Percentiles rank a stretch among this genome's conserved stretches.
Evolutionary conservation across 108 stramenopile species (phyloP).

Genomic region (Seminavis robusta): DNA sequence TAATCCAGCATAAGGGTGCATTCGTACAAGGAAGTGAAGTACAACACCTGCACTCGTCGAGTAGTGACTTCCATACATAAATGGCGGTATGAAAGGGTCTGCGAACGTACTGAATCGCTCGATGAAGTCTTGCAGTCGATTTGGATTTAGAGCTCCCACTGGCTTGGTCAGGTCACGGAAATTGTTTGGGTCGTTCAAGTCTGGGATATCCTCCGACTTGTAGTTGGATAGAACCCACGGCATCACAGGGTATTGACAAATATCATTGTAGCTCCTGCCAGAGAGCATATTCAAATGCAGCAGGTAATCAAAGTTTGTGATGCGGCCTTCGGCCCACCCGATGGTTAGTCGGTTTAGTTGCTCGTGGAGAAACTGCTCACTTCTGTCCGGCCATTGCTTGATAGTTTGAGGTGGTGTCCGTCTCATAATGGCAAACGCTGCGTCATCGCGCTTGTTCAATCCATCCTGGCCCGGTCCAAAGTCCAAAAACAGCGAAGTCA

Average conservation of each 20-base stretch:
- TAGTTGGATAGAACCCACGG: constrained; percentile 98
- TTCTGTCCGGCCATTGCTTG: constrained; percentile 89
- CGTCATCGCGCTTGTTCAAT: constrained; percentile 73
- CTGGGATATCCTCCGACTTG: constrained; percentile 78
- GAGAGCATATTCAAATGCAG: constrained; percentile 92
- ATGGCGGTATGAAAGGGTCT: constrained; percentile 91
- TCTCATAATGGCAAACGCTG: constrained; percentile 83
- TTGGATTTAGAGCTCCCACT: constrained; percentile 92
- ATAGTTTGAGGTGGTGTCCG: constrained; percentile 79
- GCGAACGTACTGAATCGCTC: constrained; percentile 92
- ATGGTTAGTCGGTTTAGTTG: constrained; percentile 78
- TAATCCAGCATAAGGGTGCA: constrained; percentile 92
- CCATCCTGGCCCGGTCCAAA: constrained; percentile 88
- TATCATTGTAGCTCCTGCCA: constrained; percentile 94
- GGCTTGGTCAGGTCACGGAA: constrained; percentile 95
- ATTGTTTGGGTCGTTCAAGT: constrained; percentile 75
- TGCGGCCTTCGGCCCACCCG: constrained; percentile 86
- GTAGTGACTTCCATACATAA: constrained; percentile 98
- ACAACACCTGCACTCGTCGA: constrained; percentile 97
- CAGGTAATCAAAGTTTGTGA: constrained; percentile 97
- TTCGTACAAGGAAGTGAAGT: constrained; percentile 91
- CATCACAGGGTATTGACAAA: constrained; percentile 98
- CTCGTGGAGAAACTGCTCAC: constrained; percentile 80
- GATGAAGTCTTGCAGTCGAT: constrained; percentile 86
- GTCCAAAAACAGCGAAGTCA: constrained; percentile 87